A percentile compares a stretch with the other conserved stretches of the same genome.
Evolutionary conservation across 106 monocot genomes (phyloP).

Genomic region (Platanthera guangdongensis): DNA sequence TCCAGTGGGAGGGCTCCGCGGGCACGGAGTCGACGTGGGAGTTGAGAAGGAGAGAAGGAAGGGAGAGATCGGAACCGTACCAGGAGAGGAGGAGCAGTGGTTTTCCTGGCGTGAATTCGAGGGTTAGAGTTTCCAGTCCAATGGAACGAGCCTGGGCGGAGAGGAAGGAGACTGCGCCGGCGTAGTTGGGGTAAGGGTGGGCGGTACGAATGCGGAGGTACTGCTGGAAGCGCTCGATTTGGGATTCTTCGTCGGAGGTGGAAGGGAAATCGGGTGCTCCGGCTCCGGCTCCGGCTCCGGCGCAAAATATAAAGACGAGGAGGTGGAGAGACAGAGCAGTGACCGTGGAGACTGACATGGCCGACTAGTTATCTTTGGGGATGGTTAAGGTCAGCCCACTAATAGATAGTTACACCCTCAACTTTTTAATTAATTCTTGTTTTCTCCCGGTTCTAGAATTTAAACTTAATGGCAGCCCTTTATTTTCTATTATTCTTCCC

Average conservation of each 20-base stretch:
- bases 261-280: constrained; percentile 2
- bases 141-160: constrained; percentile 34
- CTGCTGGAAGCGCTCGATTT: constrained; percentile 44
- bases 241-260: constrained; percentile 12
- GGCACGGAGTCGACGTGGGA: constrained; percentile 90
- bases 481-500: too few relatives aligned
- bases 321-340: background rate
- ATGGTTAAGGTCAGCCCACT: too few relatives aligned
- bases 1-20: constrained; percentile 53
- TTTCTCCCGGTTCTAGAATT: too few relatives aligned
- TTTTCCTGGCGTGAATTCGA: constrained; percentile 54
- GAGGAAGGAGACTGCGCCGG: constrained; percentile 66
- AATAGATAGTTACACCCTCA: too few relatives aligned
- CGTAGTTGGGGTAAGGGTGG: constrained; percentile 81
- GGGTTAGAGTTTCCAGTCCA: constrained; percentile 26
- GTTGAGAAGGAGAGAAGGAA: constrained; percentile 89
- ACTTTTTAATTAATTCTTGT: too few relatives aligned
- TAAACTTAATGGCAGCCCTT: too few relatives aligned
- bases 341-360: background rate
- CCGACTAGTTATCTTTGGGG: background rate
- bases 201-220: constrained; percentile 88
- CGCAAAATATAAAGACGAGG: constrained; percentile 2
- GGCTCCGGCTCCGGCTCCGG: background rate
- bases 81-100: constrained; percentile 66
- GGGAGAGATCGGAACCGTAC: constrained; percentile 54